A percentile compares a stretch with the other conserved stretches of the same genome.
Evolutionary conservation across 352 stramenopile genomes (phyloP).

Genomic region (Pythium oligandrum): DNA sequence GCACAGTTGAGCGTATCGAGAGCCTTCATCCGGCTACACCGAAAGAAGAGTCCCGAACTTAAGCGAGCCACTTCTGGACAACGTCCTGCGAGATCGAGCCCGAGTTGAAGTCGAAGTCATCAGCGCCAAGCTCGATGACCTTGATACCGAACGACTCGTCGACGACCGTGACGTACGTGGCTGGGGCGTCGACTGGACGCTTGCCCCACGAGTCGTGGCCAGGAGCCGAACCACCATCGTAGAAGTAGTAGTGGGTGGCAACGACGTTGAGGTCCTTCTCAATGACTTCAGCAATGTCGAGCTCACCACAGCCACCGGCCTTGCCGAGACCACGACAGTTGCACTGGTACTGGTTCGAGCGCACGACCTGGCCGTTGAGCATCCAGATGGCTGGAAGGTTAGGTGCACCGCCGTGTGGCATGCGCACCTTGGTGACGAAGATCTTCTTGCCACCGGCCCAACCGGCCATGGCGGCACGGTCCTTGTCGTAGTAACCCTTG

Average conservation of each 20-base stretch:
- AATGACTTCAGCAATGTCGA: conserved; percentile 75
- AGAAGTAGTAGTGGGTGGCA: conserved; percentile 84
- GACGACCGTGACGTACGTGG: conserved; percentile 72
- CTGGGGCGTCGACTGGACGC: conserved; percentile 36
- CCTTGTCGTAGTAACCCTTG: conserved; percentile 62
- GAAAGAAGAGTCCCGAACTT: no score
- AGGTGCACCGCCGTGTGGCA: conserved; percentile 34
- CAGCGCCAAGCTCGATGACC: conserved; percentile 45
- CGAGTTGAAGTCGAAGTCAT: conserved; percentile 64
- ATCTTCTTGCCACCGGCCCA: conserved; percentile 79
- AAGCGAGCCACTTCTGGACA: conserved; percentile 41
- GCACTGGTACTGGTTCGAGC: conserved; percentile 73
- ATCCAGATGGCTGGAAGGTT: conserved; percentile 75
- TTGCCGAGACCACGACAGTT: conserved; percentile 73
- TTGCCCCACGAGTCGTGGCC: conserved; percentile 60
- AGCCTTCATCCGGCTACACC: no score
- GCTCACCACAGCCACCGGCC: conserved; percentile 62
- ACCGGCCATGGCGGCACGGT: conserved; percentile 56
- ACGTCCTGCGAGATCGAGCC: conserved; percentile 44
- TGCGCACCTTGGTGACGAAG: conserved; percentile 64
- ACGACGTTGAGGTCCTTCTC: conserved; percentile 49
- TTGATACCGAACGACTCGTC: conserved; percentile 65
- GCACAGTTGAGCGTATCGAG: no score
- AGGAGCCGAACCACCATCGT: conserved; percentile 45
- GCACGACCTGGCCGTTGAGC: conserved; percentile 64